Percentiles rank a stretch among this genome's conserved stretches.
Evolutionary conservation across 2,329 filamentous ascomycete genomes (phyloP).

Genomic region (Penicillium olsonii): DNA sequence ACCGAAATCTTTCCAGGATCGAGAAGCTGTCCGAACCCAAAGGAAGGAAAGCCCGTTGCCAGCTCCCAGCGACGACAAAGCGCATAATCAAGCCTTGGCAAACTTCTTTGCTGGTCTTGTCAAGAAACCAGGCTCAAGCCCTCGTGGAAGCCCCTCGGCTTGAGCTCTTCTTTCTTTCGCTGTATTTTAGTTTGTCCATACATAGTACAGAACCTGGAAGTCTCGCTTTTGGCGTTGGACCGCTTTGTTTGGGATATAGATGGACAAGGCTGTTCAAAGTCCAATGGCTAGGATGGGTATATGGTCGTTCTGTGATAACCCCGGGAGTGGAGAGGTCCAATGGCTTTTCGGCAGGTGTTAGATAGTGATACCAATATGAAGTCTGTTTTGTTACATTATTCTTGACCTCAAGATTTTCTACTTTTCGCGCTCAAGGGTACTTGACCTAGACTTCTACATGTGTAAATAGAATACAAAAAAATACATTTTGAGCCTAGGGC

Average conservation of each 20-base stretch:
- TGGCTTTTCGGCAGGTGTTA: slow-evolving; percentile 27
- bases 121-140: slow-evolving; percentile 49
- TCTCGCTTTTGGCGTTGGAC: slow-evolving; percentile 8
- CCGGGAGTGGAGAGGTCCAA: slow-evolving; percentile 18
- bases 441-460: too few species aligned
- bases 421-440: too few species aligned
- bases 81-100: slow-evolving; percentile 61
- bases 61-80: slow-evolving; percentile 45
- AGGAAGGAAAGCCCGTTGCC: slow-evolving; percentile 36
- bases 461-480: not conserved
- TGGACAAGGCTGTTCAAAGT: not conserved
- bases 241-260: not conserved
- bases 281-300: not conserved
- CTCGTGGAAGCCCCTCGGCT: slow-evolving; percentile 40
- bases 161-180: slow-evolving; percentile 17
- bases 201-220: slow-evolving; percentile 20
- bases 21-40: slow-evolving; percentile 44
- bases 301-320: slow-evolving; percentile 11
- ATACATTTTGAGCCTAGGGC: not conserved
- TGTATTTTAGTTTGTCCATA: slow-evolving; percentile 31
- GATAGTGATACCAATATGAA: slow-evolving; percentile 33
- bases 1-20: slow-evolving; percentile 40
- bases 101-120: slow-evolving; percentile 62
- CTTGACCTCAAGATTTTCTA: too few species aligned
- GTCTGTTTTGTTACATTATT: slow-evolving; percentile 16